Base-by-base conservation (phyloP, 2,329 filamentous ascomycete genomes). In the Cryoendolithus antarcticus region DNA sequence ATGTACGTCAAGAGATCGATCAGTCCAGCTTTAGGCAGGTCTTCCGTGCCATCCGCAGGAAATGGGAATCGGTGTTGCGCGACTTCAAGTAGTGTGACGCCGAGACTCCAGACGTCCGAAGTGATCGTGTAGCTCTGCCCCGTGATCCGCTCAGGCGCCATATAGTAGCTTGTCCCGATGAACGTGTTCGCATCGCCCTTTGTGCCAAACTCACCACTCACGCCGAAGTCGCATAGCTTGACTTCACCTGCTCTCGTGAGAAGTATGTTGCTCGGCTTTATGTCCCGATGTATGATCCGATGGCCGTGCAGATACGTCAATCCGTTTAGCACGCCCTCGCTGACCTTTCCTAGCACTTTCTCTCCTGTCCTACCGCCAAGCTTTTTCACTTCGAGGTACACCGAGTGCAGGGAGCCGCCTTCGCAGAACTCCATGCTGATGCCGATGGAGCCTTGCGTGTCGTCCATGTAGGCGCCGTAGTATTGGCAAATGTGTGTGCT, bases 371-470 rank as follows among this genome's bases (percentile, higher is more conserved):
- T 77, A 8, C 91, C 91, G 32, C 89, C 89, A 2, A 96, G 75
- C 51, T 91, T 86, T 67, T 94, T 94, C 29, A 98, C 88, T 63
- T 98, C 91, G 49, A 85, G 85, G 68, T 98, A 98, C 48, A 98
- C 91, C 58, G 85, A 91, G 65, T 98, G 88, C 12, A 98, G 73
- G 34, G 86, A 94, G 38, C 91, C 91, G 42, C 91, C 91, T 63
- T 96, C 91, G 59, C 91, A 98, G 55, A 93, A 96, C 60, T 98
- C 91, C 91, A 98, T 98, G 41, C 86, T 88, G 56, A 98, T 98
- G 35, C 86, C 94, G 50, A 98, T 96, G 35, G 89, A 96, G 37
- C 88, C 86, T 7, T 86, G 93, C n/a, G 86, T 82, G 42, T 91
- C 83, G 58, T 98, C 89, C 59, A 93, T 85, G 59, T 96, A 98